Evolutionary conservation across 2,329 filamentous ascomycete genomes (phyloP), one percentile per base, ranked within the genome.

Genomic region (Trichoderma sp.): DNA sequence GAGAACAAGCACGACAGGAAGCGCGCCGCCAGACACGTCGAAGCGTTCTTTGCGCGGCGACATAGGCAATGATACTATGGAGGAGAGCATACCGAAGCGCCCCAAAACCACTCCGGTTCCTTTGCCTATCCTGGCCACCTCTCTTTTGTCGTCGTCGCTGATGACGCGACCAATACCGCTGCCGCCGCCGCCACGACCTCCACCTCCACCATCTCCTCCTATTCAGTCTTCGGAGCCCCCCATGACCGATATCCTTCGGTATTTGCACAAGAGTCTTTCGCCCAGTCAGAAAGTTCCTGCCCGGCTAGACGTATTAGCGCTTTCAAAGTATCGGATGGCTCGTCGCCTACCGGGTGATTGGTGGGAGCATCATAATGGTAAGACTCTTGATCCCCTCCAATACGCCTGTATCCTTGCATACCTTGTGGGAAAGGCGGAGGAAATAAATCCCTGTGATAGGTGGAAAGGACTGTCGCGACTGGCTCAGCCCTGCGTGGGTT

Each of bases 341-440:
- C 75, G 78, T 1, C 13, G 69, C 0, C 69, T 80, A 1, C 76
- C 78, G 0, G 13, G 54, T 0, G 3, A 29, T 0, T 80, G 77
- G 76, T 71, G 76, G 8, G 27, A 68, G 0, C 56, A 45, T 12
- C 76, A 79, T 48, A 13, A 50, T 0, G 66, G 67, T 1, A 67
- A 60, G 5, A 67, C 68, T 0, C 35, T 80, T 3, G 72, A 74
- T 7, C 5, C 65, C 0, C 64, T 50, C 0, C 68, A 72, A 19
- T 79, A 77, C 60, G 72, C 76, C 17, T 74, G 72, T 54, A 74
- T 74, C 4, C 34, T 79, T 5, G 77, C 77, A 5, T 80, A 76
- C 56, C 53, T 80, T 1, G 73, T 74, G 0, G 78, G 78, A 1
- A 73, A 70, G 29, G 68, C 78, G 4, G 69, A 66, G 13, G 75